Evolutionary conservation across 805 yeast species (phyloP).

Genomic region (Yarrowia sp.): DNA sequence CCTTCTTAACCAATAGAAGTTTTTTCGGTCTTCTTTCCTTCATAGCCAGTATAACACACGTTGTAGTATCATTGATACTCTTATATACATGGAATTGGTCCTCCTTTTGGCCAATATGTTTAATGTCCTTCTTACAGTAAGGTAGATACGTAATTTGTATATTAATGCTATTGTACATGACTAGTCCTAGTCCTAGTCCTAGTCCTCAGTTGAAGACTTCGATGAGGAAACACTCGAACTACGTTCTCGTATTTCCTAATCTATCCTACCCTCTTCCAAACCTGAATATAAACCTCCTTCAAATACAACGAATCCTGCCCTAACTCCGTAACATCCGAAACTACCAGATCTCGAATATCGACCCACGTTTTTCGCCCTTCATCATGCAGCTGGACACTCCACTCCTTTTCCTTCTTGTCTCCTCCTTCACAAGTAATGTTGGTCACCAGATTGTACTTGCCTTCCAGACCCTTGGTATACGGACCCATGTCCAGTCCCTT

Average conservation of each 20-base stretch:
- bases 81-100: too few species aligned
- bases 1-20: too few species aligned
- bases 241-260: too few species aligned
- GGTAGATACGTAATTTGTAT: too few species aligned
- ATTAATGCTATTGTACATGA: background rate
- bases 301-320: slow-evolving; percentile 60
- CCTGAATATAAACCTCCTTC: slow-evolving; percentile 60
- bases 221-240: too few species aligned
- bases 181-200: too few species aligned
- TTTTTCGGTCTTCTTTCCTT: too few species aligned
- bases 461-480: slow-evolving; percentile 30
- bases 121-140: too few species aligned
- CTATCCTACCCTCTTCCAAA: slow-evolving; percentile 48
- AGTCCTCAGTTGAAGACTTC: too few species aligned
- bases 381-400: slow-evolving; percentile 51
- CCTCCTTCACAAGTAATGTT: slow-evolving; percentile 47
- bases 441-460: slow-evolving; percentile 45
- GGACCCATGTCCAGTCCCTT: slow-evolving; percentile 41
- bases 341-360: slow-evolving; percentile 52
- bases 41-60: too few species aligned
- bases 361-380: slow-evolving; percentile 50
- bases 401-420: slow-evolving; percentile 35
- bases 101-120: too few species aligned
- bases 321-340: slow-evolving; percentile 38
- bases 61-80: too few species aligned